Percentiles rank a stretch among this genome's conserved stretches.
phyloP scores from a whole-genome alignment of 306 rosid species.

The Gleditsia sinensis region DNA sequence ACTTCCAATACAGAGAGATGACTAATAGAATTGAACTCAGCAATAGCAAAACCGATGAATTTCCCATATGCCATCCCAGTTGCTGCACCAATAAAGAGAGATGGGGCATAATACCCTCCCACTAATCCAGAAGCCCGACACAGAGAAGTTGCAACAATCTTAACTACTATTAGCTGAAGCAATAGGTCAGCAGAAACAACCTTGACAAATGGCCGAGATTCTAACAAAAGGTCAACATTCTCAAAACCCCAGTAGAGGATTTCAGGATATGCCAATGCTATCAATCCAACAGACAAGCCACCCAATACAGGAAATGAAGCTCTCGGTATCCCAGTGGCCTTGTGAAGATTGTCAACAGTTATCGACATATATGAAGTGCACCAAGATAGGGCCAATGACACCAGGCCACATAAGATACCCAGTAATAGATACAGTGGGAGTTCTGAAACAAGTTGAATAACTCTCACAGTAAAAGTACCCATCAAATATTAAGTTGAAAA shows the following conservation, averaged over 20 bases:
- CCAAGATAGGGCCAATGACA: constrained; percentile 78
- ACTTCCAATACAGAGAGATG: constrained; percentile 80
- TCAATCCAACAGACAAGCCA: constrained; percentile 78
- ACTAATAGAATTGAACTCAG: constrained; percentile 57
- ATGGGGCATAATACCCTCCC: constrained; percentile 95
- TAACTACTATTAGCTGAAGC: constrained; percentile 79
- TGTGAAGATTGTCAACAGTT: constrained; percentile 60
- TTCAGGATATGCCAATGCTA: constrained; percentile 91
- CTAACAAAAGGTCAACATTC: constrained; percentile 88
- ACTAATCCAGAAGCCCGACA: constrained; percentile 93
- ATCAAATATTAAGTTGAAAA: constrained; percentile 27
- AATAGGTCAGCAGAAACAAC: constrained; percentile 72
- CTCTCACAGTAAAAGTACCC: constrained; percentile 34
- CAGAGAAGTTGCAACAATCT: constrained; percentile 85
- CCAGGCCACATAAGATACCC: constrained; percentile 85
- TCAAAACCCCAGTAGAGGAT: constrained; percentile 95
- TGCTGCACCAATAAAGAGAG: constrained; percentile 95
- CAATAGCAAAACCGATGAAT: constrained; percentile 59
- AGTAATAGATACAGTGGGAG: constrained; percentile 93
- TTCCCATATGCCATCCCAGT: constrained; percentile 96
- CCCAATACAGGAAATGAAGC: constrained; percentile 75
- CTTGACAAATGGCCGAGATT: constrained; percentile 83
- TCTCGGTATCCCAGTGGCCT: constrained; percentile 56
- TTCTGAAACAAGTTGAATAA: constrained; percentile 70
- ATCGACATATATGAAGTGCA: constrained; percentile 76